phyloP scores from a whole-genome alignment of 2,329 filamentous ascomycete species.

The Aquanectria penicillioides region DNA sequence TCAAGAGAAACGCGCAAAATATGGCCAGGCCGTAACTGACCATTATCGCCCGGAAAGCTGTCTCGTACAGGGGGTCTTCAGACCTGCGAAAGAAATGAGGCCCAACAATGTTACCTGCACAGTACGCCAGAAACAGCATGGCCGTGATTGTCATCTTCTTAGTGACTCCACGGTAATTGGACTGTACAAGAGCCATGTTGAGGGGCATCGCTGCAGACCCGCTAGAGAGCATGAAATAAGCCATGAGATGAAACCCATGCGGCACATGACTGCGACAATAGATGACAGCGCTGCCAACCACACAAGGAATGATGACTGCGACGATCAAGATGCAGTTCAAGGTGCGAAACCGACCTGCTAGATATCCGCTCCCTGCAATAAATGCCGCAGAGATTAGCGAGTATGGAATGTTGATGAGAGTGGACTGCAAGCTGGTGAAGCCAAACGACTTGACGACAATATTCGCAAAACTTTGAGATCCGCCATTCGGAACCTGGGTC shows the following conservation, averaged over 20 bases:
- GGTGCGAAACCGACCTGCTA: slow-evolving; percentile 61
- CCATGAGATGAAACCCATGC: slow-evolving; percentile 60
- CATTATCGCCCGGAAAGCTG: slow-evolving; percentile 65
- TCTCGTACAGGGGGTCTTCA: slow-evolving; percentile 62
- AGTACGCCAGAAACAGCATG: slow-evolving; percentile 65
- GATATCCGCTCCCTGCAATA: slow-evolving; percentile 60
- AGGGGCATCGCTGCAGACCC: slow-evolving; percentile 65
- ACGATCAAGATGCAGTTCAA: slow-evolving; percentile 63
- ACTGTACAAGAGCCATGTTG: slow-evolving; percentile 63
- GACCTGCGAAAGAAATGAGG: slow-evolving; percentile 63
- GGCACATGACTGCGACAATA: slow-evolving; percentile 55
- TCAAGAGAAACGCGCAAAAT: slow-evolving; percentile 53
- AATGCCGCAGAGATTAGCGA: slow-evolving; percentile 60
- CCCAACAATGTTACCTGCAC: slow-evolving; percentile 64
- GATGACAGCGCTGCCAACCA: slow-evolving; percentile 63
- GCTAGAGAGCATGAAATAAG: slow-evolving; percentile 66
- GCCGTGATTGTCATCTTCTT: slow-evolving; percentile 70
- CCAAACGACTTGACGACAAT: slow-evolving; percentile 66
- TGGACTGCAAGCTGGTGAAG: slow-evolving; percentile 63
- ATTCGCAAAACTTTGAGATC: slow-evolving; percentile 68
- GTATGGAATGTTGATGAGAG: slow-evolving; percentile 68
- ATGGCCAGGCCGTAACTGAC: slow-evolving; percentile 65
- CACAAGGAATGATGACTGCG: slow-evolving; percentile 59
- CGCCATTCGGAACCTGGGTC: slow-evolving; percentile 70
- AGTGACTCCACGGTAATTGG: slow-evolving; percentile 66